Evolutionary conservation across 1,139 yeast species (phyloP), one percentile per base, ranked within the genome.

Genomic region (Geotrichum europaeum): DNA sequence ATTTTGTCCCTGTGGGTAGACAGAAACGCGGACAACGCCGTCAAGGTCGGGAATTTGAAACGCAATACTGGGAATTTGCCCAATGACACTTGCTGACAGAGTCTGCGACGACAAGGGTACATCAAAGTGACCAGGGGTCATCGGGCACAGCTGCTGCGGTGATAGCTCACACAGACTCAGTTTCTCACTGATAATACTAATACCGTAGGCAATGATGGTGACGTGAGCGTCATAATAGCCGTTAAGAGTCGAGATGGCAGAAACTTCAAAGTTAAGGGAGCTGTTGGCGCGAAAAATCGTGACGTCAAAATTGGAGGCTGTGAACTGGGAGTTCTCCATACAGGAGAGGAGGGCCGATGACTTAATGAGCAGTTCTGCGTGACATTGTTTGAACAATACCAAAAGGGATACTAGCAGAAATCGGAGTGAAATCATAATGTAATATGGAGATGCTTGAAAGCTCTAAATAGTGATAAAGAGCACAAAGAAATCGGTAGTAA

Each of bases 341-440:
- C 99, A 94, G 56, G 99, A 89, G 67, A 92, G 78, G 67, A 95
- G 79, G n/a, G 98, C 90, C 15, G 83, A 75, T 0, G 97, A 81
- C 64, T 76, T 75, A 65, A 86, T 76, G 64, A 69, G 76, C 45
- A 63, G 67, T 28, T 68, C 71, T 1, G 75, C 75, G 34, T 32
- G 9, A 28, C 10, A 57, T 13, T 24, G 45, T 55, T 22, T 50
- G 12, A 49, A 34, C n/a, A 22, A 36, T 15, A 49, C 25, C 53
- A 49, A 43, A 6, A 32, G 20, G 50, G n/a, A 30, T 20, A 36
- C 24, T 6, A 18, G 28, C 25, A 47, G 34, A 24, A 54, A 45
- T 24, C n/a, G 13, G 28, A 22, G 24, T 4, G 22, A n/a, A 13
- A 32, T 24, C 55, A 53, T 53, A 10, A 25, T 20, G 15, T 22